Evolutionary conservation across 176 grass and related monocot species (phyloP).

Genomic region (Aegilops tauschii): DNA sequence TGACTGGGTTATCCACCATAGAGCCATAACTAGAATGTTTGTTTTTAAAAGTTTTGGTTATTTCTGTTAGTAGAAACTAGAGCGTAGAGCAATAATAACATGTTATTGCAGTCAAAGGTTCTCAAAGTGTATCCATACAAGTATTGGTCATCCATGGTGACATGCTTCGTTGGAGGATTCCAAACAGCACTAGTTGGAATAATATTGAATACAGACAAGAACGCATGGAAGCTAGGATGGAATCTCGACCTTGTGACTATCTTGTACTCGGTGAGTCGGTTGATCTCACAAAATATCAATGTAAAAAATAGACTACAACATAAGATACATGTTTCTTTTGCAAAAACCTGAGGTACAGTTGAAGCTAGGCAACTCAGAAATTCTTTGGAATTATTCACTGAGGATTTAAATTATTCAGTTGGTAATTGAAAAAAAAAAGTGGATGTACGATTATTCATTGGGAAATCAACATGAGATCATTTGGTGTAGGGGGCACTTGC

Average conservation of each 20-base stretch:
- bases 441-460: neutral
- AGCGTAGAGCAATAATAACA: neutral
- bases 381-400: neutral
- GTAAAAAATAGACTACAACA: neutral
- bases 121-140: conserved; percentile 65
- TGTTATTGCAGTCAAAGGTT: conserved; percentile 37
- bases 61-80: neutral
- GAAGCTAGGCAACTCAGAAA: neutral
- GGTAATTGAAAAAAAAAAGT: neutral
- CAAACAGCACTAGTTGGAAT: conserved; percentile 43
- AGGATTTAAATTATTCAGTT: neutral
- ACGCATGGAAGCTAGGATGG: conserved; percentile 50
- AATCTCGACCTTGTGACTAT: conserved; percentile 49
- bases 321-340: neutral
- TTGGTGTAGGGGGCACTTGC: conserved; percentile 43
- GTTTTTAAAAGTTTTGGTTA: neutral
- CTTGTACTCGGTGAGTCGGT: conserved; percentile 40
- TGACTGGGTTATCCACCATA: too few relatives aligned
- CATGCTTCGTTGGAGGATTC: conserved; percentile 53
- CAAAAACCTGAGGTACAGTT: neutral
- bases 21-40: neutral
- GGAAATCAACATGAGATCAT: neutral
- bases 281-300: neutral
- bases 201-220: conserved; percentile 44
- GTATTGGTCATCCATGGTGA: conserved; percentile 59